Conservation (phyloP, 192 early-diverging fungal genomes). For the Mortierella hygrophila region DNA sequence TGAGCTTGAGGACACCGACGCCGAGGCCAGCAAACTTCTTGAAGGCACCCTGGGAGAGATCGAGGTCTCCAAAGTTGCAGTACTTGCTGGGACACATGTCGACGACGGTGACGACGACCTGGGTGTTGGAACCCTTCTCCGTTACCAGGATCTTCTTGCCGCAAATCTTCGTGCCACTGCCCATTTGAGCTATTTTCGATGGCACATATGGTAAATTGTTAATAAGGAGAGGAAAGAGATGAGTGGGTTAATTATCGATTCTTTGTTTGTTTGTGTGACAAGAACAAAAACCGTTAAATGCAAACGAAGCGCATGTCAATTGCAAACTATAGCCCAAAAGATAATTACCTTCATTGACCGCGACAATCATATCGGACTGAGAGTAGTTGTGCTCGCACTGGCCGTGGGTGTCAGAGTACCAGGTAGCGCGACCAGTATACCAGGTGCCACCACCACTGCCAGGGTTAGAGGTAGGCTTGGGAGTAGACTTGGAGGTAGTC, state of each 20-base stretch:
- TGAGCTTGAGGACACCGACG: slow-evolving; percentile 27
- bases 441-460: slow-evolving; percentile 15
- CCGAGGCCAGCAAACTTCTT: slow-evolving; percentile 39
- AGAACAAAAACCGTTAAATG: neutral
- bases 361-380: slow-evolving; percentile 51
- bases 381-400: slow-evolving; percentile 48
- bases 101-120: slow-evolving; percentile 45
- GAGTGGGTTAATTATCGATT: neutral
- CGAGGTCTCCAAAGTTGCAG: slow-evolving; percentile 45
- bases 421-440: slow-evolving; percentile 39
- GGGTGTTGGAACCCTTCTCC: slow-evolving; percentile 23
- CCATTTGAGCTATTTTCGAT: slow-evolving; percentile 38
- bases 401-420: slow-evolving; percentile 53
- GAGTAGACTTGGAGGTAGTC: slow-evolving; percentile 3
- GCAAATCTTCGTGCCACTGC: slow-evolving; percentile 36
- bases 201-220: neutral
- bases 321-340: neutral
- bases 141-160: slow-evolving; percentile 45
- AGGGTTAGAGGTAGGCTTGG: slow-evolving; percentile 15
- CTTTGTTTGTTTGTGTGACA: neutral
- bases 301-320: neutral
- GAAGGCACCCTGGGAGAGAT: slow-evolving; percentile 42
- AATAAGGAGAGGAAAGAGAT: neutral
- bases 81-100: slow-evolving; percentile 49
- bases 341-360: slow-evolving; percentile 44